Evolutionary conservation across 2,329 filamentous ascomycete species (phyloP).

Genomic region (Camillea tinctor): DNA sequence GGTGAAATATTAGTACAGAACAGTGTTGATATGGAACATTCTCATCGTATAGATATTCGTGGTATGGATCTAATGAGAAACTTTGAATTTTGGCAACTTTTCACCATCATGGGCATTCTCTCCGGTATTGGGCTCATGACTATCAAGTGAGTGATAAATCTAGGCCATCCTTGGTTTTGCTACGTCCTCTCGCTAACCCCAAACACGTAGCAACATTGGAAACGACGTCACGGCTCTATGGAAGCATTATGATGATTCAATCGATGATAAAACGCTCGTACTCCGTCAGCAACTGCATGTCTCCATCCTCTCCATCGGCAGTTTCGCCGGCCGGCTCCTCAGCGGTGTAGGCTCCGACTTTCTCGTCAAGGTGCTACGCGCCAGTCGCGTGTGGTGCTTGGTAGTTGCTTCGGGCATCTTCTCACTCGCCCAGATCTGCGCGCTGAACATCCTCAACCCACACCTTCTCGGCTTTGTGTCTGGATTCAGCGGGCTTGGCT

Average conservation of each 20-base stretch:
- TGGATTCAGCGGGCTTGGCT: conserved; percentile 79
- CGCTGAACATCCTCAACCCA: conserved; percentile 73
- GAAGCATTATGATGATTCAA: conserved; percentile 76
- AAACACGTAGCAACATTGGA: conserved; percentile 75
- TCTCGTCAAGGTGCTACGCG: conserved; percentile 75
- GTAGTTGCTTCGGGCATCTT: conserved; percentile 77
- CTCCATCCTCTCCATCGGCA: conserved; percentile 85
- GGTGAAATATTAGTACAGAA: conserved; percentile 53
- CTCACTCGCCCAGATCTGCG: conserved; percentile 73
- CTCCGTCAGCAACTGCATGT: conserved; percentile 87
- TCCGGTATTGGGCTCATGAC: conserved; percentile 96
- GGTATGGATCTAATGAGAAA: conserved; percentile 71
- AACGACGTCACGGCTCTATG: conserved; percentile 86
- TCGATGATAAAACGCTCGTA: conserved; percentile 71
- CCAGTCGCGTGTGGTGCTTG: conserved; percentile 89
- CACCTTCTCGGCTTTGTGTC: conserved; percentile 76
- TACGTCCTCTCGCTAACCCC: background rate
- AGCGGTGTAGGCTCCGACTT: conserved; percentile 89
- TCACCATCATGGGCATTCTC: conserved; percentile 82
- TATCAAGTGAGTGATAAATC: conserved; percentile 73
- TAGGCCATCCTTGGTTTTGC: background rate
- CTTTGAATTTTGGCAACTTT: conserved; percentile 88
- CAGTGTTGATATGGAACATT: conserved; percentile 69
- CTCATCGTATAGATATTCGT: conserved; percentile 86
- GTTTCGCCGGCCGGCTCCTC: conserved; percentile 76